Base-by-base conservation (phyloP, 768 basidiomycete species). In the Auricularia cornea region DNA sequence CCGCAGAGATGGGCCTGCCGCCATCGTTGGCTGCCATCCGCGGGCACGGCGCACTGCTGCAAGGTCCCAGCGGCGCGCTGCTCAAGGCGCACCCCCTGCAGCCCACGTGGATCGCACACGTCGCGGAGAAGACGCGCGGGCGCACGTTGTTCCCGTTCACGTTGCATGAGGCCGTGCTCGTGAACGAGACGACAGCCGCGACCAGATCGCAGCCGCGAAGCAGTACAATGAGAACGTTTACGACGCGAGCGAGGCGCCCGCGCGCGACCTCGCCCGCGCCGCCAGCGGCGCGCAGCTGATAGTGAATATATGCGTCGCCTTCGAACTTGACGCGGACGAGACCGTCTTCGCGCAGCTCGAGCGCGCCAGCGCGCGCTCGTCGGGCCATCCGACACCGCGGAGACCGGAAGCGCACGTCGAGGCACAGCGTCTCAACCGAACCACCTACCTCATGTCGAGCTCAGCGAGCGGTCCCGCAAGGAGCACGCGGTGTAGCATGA, bases 111-210 rank as follows among this genome's bases (percentile, higher is more conserved):
- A 31, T 62, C 32, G 23, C 26, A 8, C 52, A 61, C 33, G 61
- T 64, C 23, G 60, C 60, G 30, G 60, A 61, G 18, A 31, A 56
- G 28, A 64, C 48, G 33, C 48, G 8, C 4, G 35, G 54, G 8
- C 60, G 41, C 35, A 60, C 61, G 11, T 62, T 60, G 20, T 64
- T 64, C 40, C 28, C 62, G 52, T 64, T 64, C 60, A 61, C 60
- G n/a, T 29, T 29, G 33, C 51, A 59, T 31, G 35, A 29, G n/a
- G 60, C 29, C 5, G 40, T 64, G 8, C 51, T 64, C 60, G 52
- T 64, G 20, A 54, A 38, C 48, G 29, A 18, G 64, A 60, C 6
- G 48, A 26, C 26, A 60, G 64, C 26, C 62, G 61, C 33, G 60
- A 64, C 54, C 62, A 60, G 64, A 41, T 41, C 35, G 51, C 60